Percentiles rank a stretch among this genome's conserved stretches.
Conservation (phyloP, 768 basidiomycete genomes). For the Arthromyces matolae region DNA sequence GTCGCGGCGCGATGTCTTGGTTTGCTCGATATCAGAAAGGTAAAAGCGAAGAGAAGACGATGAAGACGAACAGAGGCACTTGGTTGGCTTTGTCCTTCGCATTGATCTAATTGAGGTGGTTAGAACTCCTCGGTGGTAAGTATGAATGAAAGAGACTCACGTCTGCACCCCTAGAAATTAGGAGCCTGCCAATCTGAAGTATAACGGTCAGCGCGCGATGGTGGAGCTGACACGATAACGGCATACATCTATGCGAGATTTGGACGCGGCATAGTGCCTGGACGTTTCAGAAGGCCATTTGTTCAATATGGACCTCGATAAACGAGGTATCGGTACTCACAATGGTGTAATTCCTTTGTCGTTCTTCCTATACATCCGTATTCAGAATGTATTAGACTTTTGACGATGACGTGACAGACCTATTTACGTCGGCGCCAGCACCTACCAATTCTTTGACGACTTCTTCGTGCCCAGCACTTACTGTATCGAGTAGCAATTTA, state of each 20-base stretch:
- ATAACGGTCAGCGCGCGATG: conserved; percentile 26
- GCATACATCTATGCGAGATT: conserved; percentile 77
- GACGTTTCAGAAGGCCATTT: conserved; percentile 17
- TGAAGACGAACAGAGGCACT: conserved; percentile 66
- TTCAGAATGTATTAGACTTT: conserved; percentile 18
- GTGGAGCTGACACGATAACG: conserved; percentile 24
- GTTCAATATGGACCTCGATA: conserved; percentile 11
- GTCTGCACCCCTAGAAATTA: conserved; percentile 87
- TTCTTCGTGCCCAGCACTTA: conserved; percentile 76
- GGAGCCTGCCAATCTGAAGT: conserved; percentile 76
- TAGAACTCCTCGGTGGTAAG: conserved; percentile 29
- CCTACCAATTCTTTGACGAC: conserved; percentile 74
- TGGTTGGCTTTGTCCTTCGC: conserved; percentile 93
- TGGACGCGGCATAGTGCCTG: conserved; percentile 93
- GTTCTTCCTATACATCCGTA: conserved; percentile 47
- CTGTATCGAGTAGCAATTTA: conserved; percentile 36
- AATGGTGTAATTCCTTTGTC: conserved; percentile 81
- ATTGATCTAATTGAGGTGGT: conserved; percentile 67
- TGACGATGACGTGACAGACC: conserved; percentile 27
- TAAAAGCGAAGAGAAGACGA: conserved; percentile 20
- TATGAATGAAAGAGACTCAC: conserved; percentile 50
- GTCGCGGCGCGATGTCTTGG: conserved; percentile 92
- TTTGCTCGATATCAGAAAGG: conserved; percentile 16
- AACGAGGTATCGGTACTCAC: conserved; percentile 42
- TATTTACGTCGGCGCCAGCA: conserved; percentile 78